Percentiles rank a stretch among this genome's conserved stretches.
These are phyloP conservation scores for Mortierella claussenii DNA, from an alignment of 192 early-diverging fungal species.

Conservation along the genomic window DNA sequence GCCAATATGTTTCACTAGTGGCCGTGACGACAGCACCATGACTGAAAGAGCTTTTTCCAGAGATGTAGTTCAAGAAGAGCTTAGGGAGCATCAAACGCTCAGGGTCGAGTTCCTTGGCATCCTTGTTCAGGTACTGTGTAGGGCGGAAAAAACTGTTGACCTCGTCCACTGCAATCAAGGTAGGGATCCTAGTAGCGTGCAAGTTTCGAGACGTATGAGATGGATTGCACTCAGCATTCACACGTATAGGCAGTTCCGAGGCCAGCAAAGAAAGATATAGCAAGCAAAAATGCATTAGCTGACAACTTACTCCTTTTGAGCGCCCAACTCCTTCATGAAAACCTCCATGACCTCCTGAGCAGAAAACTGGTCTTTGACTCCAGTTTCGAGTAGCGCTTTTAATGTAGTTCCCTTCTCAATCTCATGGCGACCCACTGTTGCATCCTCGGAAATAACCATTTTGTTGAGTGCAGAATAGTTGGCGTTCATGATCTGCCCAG, in stretches of 20 bases:
- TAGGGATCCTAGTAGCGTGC: slow-evolving; percentile 42
- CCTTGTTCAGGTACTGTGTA: slow-evolving; percentile 55
- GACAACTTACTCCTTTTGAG: slow-evolving; percentile 42
- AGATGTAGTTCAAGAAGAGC: slow-evolving; percentile 60
- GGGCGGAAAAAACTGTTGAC: slow-evolving; percentile 60
- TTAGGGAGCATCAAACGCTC: slow-evolving; percentile 54
- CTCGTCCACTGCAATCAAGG: slow-evolving; percentile 64
- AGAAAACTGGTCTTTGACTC: slow-evolving; percentile 54
- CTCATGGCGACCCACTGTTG: slow-evolving; percentile 47
- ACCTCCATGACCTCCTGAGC: slow-evolving; percentile 59
- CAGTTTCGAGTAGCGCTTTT: slow-evolving; percentile 50
- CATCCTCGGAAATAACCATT: slow-evolving; percentile 27
- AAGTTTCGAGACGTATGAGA: no score
- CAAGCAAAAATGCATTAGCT: neutral
- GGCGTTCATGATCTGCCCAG: slow-evolving; percentile 53
- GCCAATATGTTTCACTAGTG: slow-evolving; percentile 31
- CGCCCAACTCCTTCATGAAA: slow-evolving; percentile 57
- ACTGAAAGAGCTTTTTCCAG: slow-evolving; percentile 54
- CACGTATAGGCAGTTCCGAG: no score
- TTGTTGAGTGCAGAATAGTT: slow-evolving; percentile 49
- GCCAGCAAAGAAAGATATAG: neutral
- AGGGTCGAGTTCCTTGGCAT: slow-evolving; percentile 54
- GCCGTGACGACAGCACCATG: slow-evolving; percentile 58
- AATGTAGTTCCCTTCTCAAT: slow-evolving; percentile 40
- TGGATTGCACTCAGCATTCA: no score